Evolutionary conservation across 352 stramenopile genomes (phyloP).

Genomic region (Phytopythium sindhum): DNA sequence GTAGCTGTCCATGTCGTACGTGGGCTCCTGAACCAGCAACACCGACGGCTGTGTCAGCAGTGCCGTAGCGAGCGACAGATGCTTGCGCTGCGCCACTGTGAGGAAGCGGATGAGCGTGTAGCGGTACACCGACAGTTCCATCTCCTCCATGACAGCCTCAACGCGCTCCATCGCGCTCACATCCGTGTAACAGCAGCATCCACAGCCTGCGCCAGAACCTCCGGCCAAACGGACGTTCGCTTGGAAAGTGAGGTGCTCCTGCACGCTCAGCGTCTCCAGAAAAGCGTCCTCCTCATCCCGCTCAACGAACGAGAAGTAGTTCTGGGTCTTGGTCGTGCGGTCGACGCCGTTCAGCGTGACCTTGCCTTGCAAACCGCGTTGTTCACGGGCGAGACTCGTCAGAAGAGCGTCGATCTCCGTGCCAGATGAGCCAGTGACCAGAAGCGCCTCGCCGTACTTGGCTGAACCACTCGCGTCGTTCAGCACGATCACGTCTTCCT

Average conservation of each 20-base stretch:
- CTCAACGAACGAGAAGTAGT: constrained; percentile 15
- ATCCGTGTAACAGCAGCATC: constrained; percentile 15
- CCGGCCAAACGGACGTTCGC: constrained; percentile 15
- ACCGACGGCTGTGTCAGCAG: constrained; percentile 76
- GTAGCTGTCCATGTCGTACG: constrained; percentile 57
- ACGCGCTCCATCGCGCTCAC: constrained; percentile 17
- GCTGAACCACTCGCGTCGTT: constrained; percentile 26
- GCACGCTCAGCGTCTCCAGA: constrained; percentile 32
- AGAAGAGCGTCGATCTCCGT: constrained; percentile 23
- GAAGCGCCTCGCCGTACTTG: constrained; percentile 21
- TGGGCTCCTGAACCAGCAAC: constrained; percentile 86
- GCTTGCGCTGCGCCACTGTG: constrained; percentile 56
- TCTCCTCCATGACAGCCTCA: constrained; percentile 25
- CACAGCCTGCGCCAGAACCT: constrained; percentile 14
- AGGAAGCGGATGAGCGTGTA: constrained; percentile 28
- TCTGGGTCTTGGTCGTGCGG: constrained; percentile 5
- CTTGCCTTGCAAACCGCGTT: constrained; percentile 15
- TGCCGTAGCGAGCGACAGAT: constrained; percentile 79
- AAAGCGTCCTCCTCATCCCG: constrained; percentile 19
- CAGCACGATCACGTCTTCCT: constrained; percentile 10
- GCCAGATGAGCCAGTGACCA: constrained; percentile 28
- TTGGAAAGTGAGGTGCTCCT: constrained; percentile 33
- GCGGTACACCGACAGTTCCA: constrained; percentile 19
- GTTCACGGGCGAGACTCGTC: constrained; percentile 19
- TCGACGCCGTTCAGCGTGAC: constrained; percentile 25